Percentiles rank a stretch among this genome's conserved stretches.
Conservation (phyloP, 495 filamentous ascomycete species). For the Tuber calosporum region DNA sequence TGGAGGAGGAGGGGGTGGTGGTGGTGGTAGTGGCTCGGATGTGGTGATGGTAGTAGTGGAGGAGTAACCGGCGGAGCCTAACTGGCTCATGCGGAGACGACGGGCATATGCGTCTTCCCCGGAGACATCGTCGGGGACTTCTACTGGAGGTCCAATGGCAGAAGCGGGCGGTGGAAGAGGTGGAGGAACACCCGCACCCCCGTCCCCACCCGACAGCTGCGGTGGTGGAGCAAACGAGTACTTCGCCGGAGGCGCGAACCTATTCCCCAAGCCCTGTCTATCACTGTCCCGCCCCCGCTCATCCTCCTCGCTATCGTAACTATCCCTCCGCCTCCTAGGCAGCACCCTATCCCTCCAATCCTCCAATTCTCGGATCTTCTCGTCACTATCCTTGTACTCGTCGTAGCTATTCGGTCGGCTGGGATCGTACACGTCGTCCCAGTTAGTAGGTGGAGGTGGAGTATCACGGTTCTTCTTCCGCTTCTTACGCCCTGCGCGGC, state of each 20-base stretch:
- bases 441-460: conserved; percentile 59
- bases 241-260: conserved; percentile 62
- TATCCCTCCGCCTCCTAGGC: conserved; percentile 58
- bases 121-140: conserved; percentile 51
- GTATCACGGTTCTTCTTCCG: conserved; percentile 71
- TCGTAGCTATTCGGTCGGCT: conserved; percentile 75
- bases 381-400: conserved; percentile 79
- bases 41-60: conserved; percentile 40
- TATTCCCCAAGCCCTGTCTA: conserved; percentile 46
- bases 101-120: conserved; percentile 67
- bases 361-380: conserved; percentile 66
- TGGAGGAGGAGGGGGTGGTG: conserved; percentile 42
- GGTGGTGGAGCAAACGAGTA: conserved; percentile 70
- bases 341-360: conserved; percentile 88
- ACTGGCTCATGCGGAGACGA: conserved; percentile 50
- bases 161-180: conserved; percentile 43
- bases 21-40: conserved; percentile 37
- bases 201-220: conserved; percentile 44
- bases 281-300: conserved; percentile 36
- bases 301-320: conserved; percentile 55
- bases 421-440: conserved; percentile 91
- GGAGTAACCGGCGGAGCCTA: conserved; percentile 46
- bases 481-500: conserved; percentile 77
- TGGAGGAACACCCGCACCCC: conserved; percentile 12
- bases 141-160: conserved; percentile 42